Evolutionary conservation across 345 rosid species (phyloP), one percentile per base, ranked within the genome.

Genomic region (Heritiera fomes): DNA sequence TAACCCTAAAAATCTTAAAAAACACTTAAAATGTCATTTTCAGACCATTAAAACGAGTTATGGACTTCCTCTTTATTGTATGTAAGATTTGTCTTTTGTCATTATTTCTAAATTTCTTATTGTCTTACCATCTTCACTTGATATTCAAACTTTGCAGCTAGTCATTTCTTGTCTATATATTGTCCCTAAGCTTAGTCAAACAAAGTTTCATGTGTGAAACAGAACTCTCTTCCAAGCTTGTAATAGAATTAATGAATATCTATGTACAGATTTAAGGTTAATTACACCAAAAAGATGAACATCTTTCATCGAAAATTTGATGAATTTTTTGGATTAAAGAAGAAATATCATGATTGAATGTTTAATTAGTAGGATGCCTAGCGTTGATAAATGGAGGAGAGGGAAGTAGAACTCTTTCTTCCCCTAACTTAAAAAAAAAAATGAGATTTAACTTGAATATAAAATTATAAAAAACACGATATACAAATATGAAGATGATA

Each of bases 121-220:
- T 56, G 11, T 56, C 61, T 18, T n/a, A 20, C 55, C 55, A 23
- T 47, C 2, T 69, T n/a, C 71, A 34, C 56, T 12, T 46, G 6
- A 69, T 12, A 23, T 46, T 69, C 73, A 69, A 69, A 69, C 73
- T 69, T 69, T 46, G 5, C 55, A 5, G 18, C 73, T 20, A 10
- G 20, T 46, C 50, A 41, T 69, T 43, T 69, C 18, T 46, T 45
- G 55, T 68, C 53, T 11, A 67, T n/a, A 1, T 67, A 23, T 45
- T 46, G 55, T 69, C 30, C 28, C 28, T 18, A 0, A 20, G n/a
- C 7, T 46, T 46, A 46, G 38, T 69, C 56, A 69, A 69, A 69
- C 38, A 12, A 20, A 20, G 12, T 13, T 68, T 49, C 38, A 5
- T 67, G 71, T 43, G 18, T 12, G 55, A 46, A 20, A 68, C 30